phyloP scores from a whole-genome alignment of 2,329 filamentous ascomycete genomes.

The Fusarium begoniae region DNA sequence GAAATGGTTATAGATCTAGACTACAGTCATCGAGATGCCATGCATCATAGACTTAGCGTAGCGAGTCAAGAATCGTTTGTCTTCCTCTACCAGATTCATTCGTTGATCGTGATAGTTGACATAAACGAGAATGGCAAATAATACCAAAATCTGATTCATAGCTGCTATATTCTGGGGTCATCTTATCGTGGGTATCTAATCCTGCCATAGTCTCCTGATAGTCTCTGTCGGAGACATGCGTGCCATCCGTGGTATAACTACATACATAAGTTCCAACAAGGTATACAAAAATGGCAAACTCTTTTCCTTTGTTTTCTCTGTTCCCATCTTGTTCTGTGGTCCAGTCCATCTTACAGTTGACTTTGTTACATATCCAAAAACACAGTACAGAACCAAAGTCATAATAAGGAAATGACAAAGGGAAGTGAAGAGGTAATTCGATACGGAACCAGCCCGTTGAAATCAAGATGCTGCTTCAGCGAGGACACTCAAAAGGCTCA shows the following conservation, averaged over 20 bases:
- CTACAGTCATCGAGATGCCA: neutral
- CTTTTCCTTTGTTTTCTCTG: neutral
- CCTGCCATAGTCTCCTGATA: neutral
- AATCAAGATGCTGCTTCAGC: slow-evolving; percentile 60
- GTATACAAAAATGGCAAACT: slow-evolving; percentile 7
- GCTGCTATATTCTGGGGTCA: neutral
- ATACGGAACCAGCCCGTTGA: slow-evolving; percentile 18
- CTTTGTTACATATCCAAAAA: slow-evolving; percentile 11
- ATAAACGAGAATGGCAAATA: neutral
- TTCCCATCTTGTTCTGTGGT: slow-evolving; percentile 28
- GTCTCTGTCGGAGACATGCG: neutral
- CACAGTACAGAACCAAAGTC: neutral
- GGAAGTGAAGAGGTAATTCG: neutral
- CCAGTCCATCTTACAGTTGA: neutral
- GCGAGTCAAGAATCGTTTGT: neutral
- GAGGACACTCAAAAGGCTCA: slow-evolving; percentile 65
- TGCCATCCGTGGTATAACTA: slow-evolving; percentile 14
- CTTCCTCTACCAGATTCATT: neutral
- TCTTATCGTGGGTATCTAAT: slow-evolving; percentile 33
- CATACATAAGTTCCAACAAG: slow-evolving; percentile 21
- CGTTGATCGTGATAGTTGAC: neutral
- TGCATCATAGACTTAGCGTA: neutral
- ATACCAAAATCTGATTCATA: neutral
- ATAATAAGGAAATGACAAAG: neutral
- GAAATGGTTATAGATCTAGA: neutral